Conservation (phyloP, 2,329 filamentous ascomycete species). For the Herpotrichia juniperi region DNA sequence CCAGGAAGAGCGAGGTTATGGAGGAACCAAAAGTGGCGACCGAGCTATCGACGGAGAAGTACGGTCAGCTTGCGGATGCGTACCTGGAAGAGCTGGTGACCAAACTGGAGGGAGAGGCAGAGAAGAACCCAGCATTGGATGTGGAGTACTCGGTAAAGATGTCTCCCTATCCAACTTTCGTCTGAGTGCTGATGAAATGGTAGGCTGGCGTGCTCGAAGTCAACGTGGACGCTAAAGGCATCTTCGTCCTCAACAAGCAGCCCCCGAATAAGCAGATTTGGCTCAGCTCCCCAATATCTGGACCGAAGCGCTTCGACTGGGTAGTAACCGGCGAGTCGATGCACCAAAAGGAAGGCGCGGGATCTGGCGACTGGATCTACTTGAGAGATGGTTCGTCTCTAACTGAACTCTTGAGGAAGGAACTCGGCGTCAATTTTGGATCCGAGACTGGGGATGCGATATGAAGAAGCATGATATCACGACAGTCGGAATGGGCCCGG, state of each 20-base stretch:
- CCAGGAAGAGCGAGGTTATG: slow-evolving; percentile 41
- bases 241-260: slow-evolving; percentile 97
- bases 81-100: slow-evolving; percentile 69
- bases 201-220: slow-evolving; percentile 88
- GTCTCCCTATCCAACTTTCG: not conserved
- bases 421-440: slow-evolving; percentile 69
- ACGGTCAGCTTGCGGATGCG: slow-evolving; percentile 76
- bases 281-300: slow-evolving; percentile 88
- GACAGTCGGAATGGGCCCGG: not conserved
- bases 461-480: not conserved
- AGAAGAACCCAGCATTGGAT: slow-evolving; percentile 77
- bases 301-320: slow-evolving; percentile 95
- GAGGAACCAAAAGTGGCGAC: slow-evolving; percentile 59
- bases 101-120: slow-evolving; percentile 74
- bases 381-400: slow-evolving; percentile 80
- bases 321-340: slow-evolving; percentile 75
- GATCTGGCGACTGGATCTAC: slow-evolving; percentile 83
- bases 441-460: not conserved
- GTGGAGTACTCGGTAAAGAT: slow-evolving; percentile 83
- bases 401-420: slow-evolving; percentile 72
- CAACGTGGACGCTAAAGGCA: slow-evolving; percentile 71
- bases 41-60: slow-evolving; percentile 71
- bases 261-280: slow-evolving; percentile 97
- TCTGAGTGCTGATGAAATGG: slow-evolving; percentile 14
- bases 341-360: slow-evolving; percentile 79